Evolutionary conservation across 1,284 basidiomycete species (phyloP), one percentile per base, ranked within the genome.

Genomic region (Taiwanofungus camphoratus): DNA sequence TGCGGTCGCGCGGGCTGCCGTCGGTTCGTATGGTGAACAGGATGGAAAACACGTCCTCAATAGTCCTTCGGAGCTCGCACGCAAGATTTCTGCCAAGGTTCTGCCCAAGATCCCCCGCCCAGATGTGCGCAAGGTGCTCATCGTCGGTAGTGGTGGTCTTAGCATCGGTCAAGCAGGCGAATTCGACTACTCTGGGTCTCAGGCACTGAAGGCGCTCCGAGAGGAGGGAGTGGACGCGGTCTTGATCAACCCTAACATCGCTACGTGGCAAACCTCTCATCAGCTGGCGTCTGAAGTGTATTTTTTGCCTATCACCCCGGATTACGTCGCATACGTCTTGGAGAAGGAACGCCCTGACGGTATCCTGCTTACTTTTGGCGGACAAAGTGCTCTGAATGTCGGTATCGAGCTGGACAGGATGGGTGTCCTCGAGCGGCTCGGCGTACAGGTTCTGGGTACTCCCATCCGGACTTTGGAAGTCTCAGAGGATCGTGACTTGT

Each of bases 311-410:
- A 86, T 99, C 59, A 97, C 95, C 0, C 73, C 92, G 43, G 96
- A 99, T 66, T 98, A 98, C 67, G 96, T 99, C 48, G 94, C 95
- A 52, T 97, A 98, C 61, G 92, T 99, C 15, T 75, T 99, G 60
- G 95, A 99, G 70, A 96, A 96, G 72, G 96, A 99, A 69, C 78
- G 93, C 9, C 96, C 96, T 1, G 96, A 99, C 60, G 96, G 96
- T 53, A 91, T 99, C 52, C 74, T 99, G 24, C 79, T 99, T 50
- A 99, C 96, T 6, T 99, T 99, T 58, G 96, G 96, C 66, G 96
- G 96, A 29, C 96, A 99, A 66, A 93, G 89, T 55, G 96, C 96
- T 6, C 74, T 99, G 49, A 99, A 99, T 63, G 96, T 99, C 53
- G 96, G 96, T 58, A 94, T 99, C 58, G 90, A 88, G 63, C 80